Conservation (phyloP, 164 flowering plant genomes). For the Vitis rupestris region DNA sequence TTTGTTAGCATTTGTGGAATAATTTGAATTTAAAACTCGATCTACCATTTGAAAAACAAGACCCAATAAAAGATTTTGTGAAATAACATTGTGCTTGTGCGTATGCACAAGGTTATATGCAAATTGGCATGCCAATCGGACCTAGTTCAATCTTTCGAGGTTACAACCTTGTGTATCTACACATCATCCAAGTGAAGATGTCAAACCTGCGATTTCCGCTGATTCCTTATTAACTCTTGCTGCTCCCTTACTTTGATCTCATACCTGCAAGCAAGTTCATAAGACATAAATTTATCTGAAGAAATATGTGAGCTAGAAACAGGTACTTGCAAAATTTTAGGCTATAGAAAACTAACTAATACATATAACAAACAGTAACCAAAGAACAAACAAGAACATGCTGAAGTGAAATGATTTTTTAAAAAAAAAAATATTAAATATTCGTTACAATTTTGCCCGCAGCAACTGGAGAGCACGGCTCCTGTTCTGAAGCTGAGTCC, state of each 20-base stretch:
- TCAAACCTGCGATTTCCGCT: constrained; percentile 80
- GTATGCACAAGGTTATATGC: too few species aligned
- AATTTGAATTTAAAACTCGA: too few species aligned
- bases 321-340: neutral
- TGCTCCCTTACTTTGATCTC: constrained; percentile 93
- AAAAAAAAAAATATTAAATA: neutral
- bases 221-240: constrained; percentile 69
- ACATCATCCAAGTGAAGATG: neutral
- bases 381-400: too few species aligned
- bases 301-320: neutral
- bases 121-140: too few species aligned
- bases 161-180: neutral
- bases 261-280: constrained; percentile 51
- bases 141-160: too few species aligned
- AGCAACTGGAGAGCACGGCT: constrained; percentile 82
- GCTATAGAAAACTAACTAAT: too few species aligned
- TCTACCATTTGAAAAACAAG: too few species aligned
- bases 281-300: neutral
- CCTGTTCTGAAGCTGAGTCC: constrained; percentile 81
- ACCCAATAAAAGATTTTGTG: too few species aligned
- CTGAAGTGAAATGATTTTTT: neutral
- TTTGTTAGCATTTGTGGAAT: too few species aligned
- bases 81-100: too few species aligned
- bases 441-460: constrained; percentile 89
- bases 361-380: too few species aligned